These are phyloP conservation scores for Zygotorulaspora danielsina DNA, from an alignment of 805 yeast genomes.

Conservation along the genomic window DNA sequence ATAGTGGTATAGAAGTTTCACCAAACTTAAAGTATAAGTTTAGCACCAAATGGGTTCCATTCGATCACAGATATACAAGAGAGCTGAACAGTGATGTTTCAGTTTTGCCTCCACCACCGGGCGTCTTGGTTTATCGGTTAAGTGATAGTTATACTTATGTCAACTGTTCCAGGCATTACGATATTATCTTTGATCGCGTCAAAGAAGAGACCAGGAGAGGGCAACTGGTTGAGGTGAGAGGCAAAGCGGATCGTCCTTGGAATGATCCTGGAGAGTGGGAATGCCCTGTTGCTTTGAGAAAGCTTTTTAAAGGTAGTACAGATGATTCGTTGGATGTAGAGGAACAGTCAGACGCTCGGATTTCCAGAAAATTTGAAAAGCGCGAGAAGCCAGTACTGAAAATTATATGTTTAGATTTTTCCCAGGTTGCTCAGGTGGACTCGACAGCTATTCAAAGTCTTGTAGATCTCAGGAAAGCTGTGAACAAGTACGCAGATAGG, in stretches of 20 bases:
- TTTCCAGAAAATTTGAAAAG: not conserved
- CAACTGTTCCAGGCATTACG: conserved; percentile 70
- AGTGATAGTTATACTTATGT: conserved; percentile 78
- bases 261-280: conserved; percentile 67
- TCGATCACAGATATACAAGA: conserved; percentile 37
- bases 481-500: conserved; percentile 68
- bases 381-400: conserved; percentile 64
- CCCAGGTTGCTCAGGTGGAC: conserved; percentile 69
- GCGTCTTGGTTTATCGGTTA: conserved; percentile 80
- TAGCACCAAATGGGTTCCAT: conserved; percentile 67
- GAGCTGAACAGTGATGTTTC: conserved; percentile 51
- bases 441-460: conserved; percentile 77
- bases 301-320: conserved; percentile 21
- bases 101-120: conserved; percentile 83
- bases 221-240: conserved; percentile 32
- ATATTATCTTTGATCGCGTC: conserved; percentile 61
- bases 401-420: conserved; percentile 74
- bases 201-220: conserved; percentile 59
- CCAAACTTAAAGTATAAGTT: conserved; percentile 37
- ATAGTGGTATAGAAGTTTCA: not conserved
- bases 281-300: conserved; percentile 35
- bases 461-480: conserved; percentile 67
- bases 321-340: conserved; percentile 16
- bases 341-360: conserved; percentile 11
- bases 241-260: conserved; percentile 68